These are phyloP conservation scores for Eleusine coracana DNA, from an alignment of 176 grass and related monocot genomes.

Conservation along the genomic window DNA sequence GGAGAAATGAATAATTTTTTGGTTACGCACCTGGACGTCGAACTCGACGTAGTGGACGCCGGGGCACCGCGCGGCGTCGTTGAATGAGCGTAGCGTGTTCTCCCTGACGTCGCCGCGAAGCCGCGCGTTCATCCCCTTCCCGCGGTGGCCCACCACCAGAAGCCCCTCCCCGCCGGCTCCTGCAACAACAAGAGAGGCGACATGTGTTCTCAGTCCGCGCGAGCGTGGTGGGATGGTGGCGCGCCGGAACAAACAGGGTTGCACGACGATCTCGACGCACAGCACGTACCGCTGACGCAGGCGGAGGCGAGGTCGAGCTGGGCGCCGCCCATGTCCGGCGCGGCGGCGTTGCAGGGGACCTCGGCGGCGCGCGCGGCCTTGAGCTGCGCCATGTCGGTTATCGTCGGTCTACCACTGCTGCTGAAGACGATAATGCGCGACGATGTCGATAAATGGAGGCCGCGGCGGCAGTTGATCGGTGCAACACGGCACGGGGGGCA, in stretches of 20 bases:
- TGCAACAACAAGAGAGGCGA: background rate
- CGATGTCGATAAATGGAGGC: no score
- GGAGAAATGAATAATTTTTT: no score
- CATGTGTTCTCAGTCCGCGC: no score
- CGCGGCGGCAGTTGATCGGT: no score
- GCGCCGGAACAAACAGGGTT: background rate
- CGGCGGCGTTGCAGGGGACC: conserved; percentile 28
- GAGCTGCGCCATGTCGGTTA: conserved; percentile 35
- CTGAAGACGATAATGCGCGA: no score
- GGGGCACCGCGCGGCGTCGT: conserved; percentile 59
- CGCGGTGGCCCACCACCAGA: conserved; percentile 73
- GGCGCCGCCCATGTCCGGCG: conserved; percentile 32
- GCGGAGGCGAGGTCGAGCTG: conserved; percentile 42
- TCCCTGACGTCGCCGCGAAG: conserved; percentile 64
- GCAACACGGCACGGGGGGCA: no score
- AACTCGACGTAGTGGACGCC: conserved; percentile 77
- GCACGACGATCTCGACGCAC: no score
- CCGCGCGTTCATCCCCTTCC: conserved; percentile 83
- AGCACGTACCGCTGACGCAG: conserved; percentile 26
- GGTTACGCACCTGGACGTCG: conserved; percentile 71
- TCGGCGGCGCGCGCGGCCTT: conserved; percentile 59
- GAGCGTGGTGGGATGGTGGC: no score
- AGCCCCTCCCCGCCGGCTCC: conserved; percentile 26
- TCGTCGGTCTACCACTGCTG: background rate
- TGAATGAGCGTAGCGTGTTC: conserved; percentile 77